Base-by-base conservation (phyloP, 1,284 basidiomycete species). In the Stygiomarasmius scandens region DNA sequence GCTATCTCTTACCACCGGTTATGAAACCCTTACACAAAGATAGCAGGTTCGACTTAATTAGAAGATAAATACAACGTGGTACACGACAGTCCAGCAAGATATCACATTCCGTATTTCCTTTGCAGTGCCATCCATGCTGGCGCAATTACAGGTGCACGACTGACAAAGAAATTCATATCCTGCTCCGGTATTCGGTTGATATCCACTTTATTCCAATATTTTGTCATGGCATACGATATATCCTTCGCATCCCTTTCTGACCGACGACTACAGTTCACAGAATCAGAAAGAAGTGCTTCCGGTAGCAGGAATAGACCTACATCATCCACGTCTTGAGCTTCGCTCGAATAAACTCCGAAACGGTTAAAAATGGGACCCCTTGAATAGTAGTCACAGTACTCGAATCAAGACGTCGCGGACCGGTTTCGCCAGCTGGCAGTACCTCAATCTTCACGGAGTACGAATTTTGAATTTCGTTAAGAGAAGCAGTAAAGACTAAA, bases 171-270 rank as follows among this genome's bases (percentile, higher is more conserved):
- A 57, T 83, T 83, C 90, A 92, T 92, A 67, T 92, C 89, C 58
- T 84, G 81, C 70, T 92, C 89, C 24, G 86, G 85, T 61, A 92
- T 86, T 63, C 89, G 86, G 67, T 92, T 92, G 64, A 91, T 84
- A 70, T 92, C 89, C 58, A 92, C 82, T 52, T 80, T 78, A 66
- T 87, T 86, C 89, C 89, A 91, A 66, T 87, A 89, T 55, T 82
- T 83, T 58, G 81, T 77, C 62, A 92, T 73, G 48, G 83, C 77
- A 66, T 84, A 91, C 48, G 77, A 69, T 64, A 91, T 89, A 63
- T 92, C 90, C 61, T 83, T 82, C 19, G 89, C 90, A 66, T 92
- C 89, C 58, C 78, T 75, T 54, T 89, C 87, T 19, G 76, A 76
- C 38, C 82, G 80, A 56, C 87, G 85, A 68, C 89, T 91, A 67